Conservation (phyloP, 1,284 basidiomycete species). For the Volvariella volvacea region DNA sequence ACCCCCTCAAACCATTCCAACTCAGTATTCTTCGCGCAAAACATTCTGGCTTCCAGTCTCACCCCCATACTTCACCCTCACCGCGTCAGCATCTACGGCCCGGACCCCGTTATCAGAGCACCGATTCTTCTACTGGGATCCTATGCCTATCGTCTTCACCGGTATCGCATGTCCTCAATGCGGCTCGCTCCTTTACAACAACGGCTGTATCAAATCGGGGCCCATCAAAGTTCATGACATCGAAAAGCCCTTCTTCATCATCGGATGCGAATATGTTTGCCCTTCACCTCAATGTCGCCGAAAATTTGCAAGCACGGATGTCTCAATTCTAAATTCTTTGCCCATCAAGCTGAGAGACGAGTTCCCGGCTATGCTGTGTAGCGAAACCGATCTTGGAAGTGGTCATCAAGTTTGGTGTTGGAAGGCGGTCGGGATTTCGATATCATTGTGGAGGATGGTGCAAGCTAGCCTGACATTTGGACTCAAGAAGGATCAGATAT, state of each 20-base stretch:
- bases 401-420: conserved; percentile 62
- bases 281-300: conserved; percentile 41
- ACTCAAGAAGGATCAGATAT: conserved; percentile 49
- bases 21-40: conserved; percentile 63
- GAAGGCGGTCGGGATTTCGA: conserved; percentile 62
- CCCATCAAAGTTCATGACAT: conserved; percentile 72
- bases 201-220: conserved; percentile 61
- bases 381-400: conserved; percentile 46
- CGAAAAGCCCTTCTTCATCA: conserved; percentile 69
- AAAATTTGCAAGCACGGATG: conserved; percentile 62
- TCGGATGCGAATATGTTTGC: conserved; percentile 72
- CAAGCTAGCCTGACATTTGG: conserved; percentile 47
- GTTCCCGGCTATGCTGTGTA: conserved; percentile 58
- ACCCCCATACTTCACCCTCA: conserved; percentile 65
- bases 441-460: conserved; percentile 63
- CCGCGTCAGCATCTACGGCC: conserved; percentile 59
- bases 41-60: conserved; percentile 76
- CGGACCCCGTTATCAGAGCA: conserved; percentile 57
- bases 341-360: conserved; percentile 61
- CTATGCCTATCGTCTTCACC: conserved; percentile 68
- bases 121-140: conserved; percentile 74
- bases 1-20: conserved; percentile 49
- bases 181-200: conserved; percentile 46
- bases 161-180: conserved; percentile 66
- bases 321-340: conserved; percentile 58